Base-by-base conservation (phyloP, 2,329 filamentous ascomycete genomes). In the Bipolaris bicolor region DNA sequence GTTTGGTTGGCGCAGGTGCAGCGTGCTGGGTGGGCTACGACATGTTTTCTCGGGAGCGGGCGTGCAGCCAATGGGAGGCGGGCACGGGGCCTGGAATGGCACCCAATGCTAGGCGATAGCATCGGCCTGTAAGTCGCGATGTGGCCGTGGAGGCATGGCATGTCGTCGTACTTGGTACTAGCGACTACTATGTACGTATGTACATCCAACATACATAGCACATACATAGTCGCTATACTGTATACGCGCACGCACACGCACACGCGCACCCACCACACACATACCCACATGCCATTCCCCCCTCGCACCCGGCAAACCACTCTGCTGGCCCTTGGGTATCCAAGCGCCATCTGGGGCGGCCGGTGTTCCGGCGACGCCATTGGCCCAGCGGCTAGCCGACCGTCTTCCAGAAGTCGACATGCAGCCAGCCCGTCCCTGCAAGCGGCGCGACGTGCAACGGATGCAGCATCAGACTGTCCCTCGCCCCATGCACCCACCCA, bases 391-490 rank as follows among this genome's bases (percentile, higher is more conserved):
- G 31, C 48, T 52, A 67, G 58, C 64, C 66, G 65, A 74, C 60
- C 65, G 67, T 64, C 68, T 74, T 74, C 69, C 71, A 73, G 71
- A 73, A 72, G 71, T 65, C 69, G 64, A 62, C 60, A 51, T 65
- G 59, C 56, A 46, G 51, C 66, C 31, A 41, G 22, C 55, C 62
- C 53, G 47, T 24, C 68, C 66, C 62, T 69, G 68, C 55, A 26
- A 51, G 10, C 20, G 37, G 34, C 44, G 29, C 29, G 29, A 46
- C 44, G 29, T 46, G 48, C 57, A 64, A 68, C 65, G 65, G 64
- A 64, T 64, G 66, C 69, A 67, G 66, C 58, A 68, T 66, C 64
- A 65, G 33, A 34, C 33, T 10, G 5, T 61, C 40, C 10, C 40
- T 20, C 40, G 20, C 37, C 16, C 26, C 29, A 47, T 40, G 37